Evolutionary conservation across 768 basidiomycete genomes (phyloP), one percentile per base, ranked within the genome.

Genomic region (Mrakia hoshinonis): DNA sequence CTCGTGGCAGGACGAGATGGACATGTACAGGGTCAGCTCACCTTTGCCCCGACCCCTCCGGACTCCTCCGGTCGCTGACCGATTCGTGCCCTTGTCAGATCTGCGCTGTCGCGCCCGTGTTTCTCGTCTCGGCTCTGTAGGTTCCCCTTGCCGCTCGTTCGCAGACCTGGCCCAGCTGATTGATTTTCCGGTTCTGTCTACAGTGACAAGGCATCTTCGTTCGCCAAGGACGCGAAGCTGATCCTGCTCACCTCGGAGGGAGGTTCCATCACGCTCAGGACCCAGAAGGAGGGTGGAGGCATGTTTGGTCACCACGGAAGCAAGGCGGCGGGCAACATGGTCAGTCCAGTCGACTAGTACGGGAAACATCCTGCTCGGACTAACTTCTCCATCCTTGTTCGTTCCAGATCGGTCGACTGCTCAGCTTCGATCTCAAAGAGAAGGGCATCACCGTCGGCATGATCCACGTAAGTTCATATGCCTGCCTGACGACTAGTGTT

Each of bases 321-420:
- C 69, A 84, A 84, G 76, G 82, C 81, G 1, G 83, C 83, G 26
- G 80, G 78, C 6, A 84, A 84, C 72, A 84, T 84, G 83, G 79
- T 82, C 1, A 61, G 34, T n/a, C 34, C 13, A 11, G 20, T n/a
- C 29, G 3, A 26, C 22, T n/a, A 52, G n/a, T 22, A 52, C n/a
- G 22, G 13, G n/a, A 29, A 52, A 52, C 51, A 18, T 15, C 11
- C 7, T 2, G 54, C 29, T 1, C 26, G 20, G 12, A 9, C n/a
- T 9, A 43, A 43, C 7, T 15, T 43, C 43, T 43, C 43, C 15
- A 13, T 39, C 36, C 18, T 15, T 20, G 4, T 6, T 38, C 13
- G 4, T 36, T 34, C 4, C 36, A 61, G 58, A 61, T 61, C 12
- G 83, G 83, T 2, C 80, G 80, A 54, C 75, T 84, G 26, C 74